Evolutionary conservation across 768 basidiomycete genomes (phyloP), one percentile per base, ranked within the genome.

Genomic region (Leccinum fibrillosum): DNA sequence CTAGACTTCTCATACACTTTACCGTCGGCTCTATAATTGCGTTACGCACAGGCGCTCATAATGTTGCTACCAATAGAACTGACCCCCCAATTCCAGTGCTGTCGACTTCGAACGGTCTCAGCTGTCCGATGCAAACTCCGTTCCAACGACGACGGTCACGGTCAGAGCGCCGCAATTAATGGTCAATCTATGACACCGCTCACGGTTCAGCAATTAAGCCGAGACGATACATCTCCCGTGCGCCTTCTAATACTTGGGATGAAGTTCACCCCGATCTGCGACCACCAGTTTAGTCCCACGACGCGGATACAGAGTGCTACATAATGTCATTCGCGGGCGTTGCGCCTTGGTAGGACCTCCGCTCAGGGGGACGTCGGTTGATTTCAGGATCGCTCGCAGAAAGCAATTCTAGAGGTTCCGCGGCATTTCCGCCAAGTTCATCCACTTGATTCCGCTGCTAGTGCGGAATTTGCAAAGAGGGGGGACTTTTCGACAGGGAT

Each of bases 261-360:
- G 11, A 34, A 34, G 32, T 42, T 54, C 37, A 17, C n/a, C 7
- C 21, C 7, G 25, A 49, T 9, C 35, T 52, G 42, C 5, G 35
- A 4, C 39, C 17, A 10, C 15, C 2, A 9, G 47, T 4, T 49
- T 28, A 12, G 35, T 54, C 25, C 12, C 35, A 42, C 37, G 49
- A n/a, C 4, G 34, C 19, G 5, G 42, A 30, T 17, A n/a, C 11
- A 30, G 19, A 23, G 28, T 49, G 21, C 48, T 26, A 26, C 5
- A 26, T 28, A 5, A 28, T 11, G 42, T 19, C 26, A 30, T 1
- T 80, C 62, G 53, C 71, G 60, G 26, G 67, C 72, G 47, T 62
- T 35, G 28, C 15, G 19, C 15, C 10, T 10, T 39, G 26, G 19
- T 23, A 17, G 37, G 47, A 56, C 30, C 11, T 50, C 21, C 52